Evolutionary conservation across 495 filamentous ascomycete genomes (phyloP).

Genomic region (Aspergillus heteromorphus): DNA sequence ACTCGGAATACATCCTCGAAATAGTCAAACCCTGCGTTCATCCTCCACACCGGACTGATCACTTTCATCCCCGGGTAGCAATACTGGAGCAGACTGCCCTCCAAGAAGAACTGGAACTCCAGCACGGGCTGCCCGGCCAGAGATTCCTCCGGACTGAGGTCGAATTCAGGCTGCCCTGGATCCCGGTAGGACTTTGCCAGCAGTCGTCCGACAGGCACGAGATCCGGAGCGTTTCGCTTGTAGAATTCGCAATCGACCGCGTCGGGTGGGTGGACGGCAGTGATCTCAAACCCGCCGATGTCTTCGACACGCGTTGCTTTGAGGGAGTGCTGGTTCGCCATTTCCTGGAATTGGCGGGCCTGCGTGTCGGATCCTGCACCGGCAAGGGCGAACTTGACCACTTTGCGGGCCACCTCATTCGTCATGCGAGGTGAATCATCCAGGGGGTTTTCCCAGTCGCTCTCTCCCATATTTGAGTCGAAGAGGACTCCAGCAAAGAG

Average conservation of each 20-base stretch:
- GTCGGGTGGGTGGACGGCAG: conserved; percentile 35
- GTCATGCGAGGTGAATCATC: conserved; percentile 26
- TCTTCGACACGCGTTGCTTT: conserved; percentile 33
- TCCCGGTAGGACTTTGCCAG: conserved; percentile 37
- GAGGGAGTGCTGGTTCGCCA: conserved; percentile 20
- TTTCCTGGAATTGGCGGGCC: conserved; percentile 21
- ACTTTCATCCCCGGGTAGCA: conserved; percentile 77
- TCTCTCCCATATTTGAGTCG: conserved; percentile 23
- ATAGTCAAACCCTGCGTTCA: conserved; percentile 56
- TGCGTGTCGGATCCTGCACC: conserved; percentile 37
- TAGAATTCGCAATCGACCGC: conserved; percentile 41
- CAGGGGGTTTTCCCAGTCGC: conserved; percentile 20
- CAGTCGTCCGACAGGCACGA: conserved; percentile 41
- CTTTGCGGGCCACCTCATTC: conserved; percentile 34
- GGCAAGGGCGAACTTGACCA: conserved; percentile 40
- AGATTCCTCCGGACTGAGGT: conserved; percentile 40
- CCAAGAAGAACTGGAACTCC: conserved; percentile 60
- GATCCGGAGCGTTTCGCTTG: conserved; percentile 26
- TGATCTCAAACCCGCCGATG: conserved; percentile 54
- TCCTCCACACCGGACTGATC: conserved; percentile 52
- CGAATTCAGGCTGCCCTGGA: conserved; percentile 31
- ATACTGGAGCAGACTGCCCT: conserved; percentile 55
- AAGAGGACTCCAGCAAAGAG: conserved; percentile 50
- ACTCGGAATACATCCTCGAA: conserved; percentile 52
- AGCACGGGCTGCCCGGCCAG: conserved; percentile 25